phyloP scores from a whole-genome alignment of 2,329 filamentous ascomycete species.

The Diatrype stigma region DNA sequence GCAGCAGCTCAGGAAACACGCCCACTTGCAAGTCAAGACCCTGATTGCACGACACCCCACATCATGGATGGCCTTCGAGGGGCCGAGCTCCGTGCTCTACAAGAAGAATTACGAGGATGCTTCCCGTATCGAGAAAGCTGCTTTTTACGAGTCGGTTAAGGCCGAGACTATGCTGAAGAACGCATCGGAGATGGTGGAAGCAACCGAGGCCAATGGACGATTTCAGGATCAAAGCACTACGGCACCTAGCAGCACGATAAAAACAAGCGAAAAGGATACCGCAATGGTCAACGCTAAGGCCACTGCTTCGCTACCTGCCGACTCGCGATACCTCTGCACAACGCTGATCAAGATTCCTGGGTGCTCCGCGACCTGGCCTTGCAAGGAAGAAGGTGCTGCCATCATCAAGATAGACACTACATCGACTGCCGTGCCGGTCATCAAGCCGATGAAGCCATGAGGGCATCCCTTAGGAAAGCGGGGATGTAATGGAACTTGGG shows the following conservation, averaged over 20 bases:
- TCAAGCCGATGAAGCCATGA: too few relatives aligned
- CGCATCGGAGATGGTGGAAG: background rate
- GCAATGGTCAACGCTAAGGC: background rate
- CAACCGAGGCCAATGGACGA: background rate
- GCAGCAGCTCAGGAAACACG: background rate
- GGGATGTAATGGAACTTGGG: too few relatives aligned
- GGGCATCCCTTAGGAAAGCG: too few relatives aligned
- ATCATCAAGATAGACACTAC: too few relatives aligned
- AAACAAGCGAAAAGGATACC: background rate
- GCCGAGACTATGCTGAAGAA: background rate
- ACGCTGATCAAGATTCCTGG: background rate
- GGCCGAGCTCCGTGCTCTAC: background rate
- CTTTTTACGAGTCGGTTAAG: background rate
- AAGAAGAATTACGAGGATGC: background rate
- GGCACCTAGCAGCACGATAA: background rate
- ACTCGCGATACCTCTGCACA: background rate
- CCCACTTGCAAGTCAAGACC: background rate
- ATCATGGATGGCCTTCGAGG: background rate
- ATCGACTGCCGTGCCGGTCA: too few relatives aligned
- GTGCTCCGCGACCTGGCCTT: background rate
- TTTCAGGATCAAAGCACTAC: background rate
- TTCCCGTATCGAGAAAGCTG: background rate
- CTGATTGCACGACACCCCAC: background rate
- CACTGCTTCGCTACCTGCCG: background rate
- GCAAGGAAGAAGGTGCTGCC: background rate